Conservation (phyloP, 495 filamentous ascomycete genomes). For the Neurospora hispaniola region DNA sequence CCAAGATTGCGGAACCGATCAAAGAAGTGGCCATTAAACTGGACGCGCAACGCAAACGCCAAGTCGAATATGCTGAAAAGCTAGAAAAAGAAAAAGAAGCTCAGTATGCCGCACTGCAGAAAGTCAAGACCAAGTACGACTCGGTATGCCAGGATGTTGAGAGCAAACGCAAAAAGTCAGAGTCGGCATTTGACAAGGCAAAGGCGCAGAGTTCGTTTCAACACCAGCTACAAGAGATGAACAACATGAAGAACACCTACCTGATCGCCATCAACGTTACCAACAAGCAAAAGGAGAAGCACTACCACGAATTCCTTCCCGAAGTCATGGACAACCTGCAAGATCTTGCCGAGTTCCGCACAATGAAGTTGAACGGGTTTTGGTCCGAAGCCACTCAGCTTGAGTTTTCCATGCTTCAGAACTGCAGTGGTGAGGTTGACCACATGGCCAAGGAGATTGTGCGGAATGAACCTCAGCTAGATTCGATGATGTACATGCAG, state of each 20-base stretch:
- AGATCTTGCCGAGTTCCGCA: conserved; percentile 82
- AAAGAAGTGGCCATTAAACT: conserved; percentile 61
- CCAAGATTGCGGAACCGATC: conserved; percentile 74
- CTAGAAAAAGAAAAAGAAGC: conserved; percentile 80
- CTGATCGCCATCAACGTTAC: conserved; percentile 90
- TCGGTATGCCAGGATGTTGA: conserved; percentile 88
- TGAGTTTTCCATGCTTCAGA: conserved; percentile 61
- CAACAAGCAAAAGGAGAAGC: conserved; percentile 92
- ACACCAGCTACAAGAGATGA: conserved; percentile 85
- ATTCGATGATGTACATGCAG: conserved; percentile 93
- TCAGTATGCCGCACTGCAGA: conserved; percentile 76
- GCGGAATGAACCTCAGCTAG: conserved; percentile 76
- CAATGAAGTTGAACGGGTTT: conserved; percentile 67
- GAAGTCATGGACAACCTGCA: conserved; percentile 85
- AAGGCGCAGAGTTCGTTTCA: conserved; percentile 88
- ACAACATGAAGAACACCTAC: conserved; percentile 97
- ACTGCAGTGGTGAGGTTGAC: conserved; percentile 57
- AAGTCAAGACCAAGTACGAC: conserved; percentile 89
- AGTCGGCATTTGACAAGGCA: conserved; percentile 73
- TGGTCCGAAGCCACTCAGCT: conserved; percentile 73
- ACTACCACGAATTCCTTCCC: conserved; percentile 93
- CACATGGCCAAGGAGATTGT: conserved; percentile 71
- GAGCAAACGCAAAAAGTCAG: conserved; percentile 84
- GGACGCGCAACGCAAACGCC: conserved; percentile 87
- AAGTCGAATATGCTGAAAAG: conserved; percentile 78